A percentile compares a stretch with the other conserved stretches of the same genome.
phyloP scores from a whole-genome alignment of 192 early-diverging fungal genomes.

The Jimgerdemannia flammicorona region DNA sequence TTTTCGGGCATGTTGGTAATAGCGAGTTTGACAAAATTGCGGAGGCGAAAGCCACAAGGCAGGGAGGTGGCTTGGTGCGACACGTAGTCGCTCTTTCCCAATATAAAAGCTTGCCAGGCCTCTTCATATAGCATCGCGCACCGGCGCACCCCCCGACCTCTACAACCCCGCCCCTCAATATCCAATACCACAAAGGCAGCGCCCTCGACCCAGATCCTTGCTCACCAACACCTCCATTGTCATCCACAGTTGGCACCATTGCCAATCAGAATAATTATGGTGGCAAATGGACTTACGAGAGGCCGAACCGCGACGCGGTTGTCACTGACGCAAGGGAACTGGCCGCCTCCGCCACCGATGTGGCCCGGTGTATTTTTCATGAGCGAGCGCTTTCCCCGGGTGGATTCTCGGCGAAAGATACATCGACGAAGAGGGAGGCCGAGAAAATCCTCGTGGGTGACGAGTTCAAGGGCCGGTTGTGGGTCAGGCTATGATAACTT shows the following conservation, averaged over 20 bases:
- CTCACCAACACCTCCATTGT: conserved; percentile 8
- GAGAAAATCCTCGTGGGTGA: conserved; percentile 13
- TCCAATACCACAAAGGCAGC: too few species aligned
- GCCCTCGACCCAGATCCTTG: conserved; percentile 6
- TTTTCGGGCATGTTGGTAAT: too few species aligned
- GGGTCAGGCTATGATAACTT: too few species aligned
- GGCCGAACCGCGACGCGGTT: conserved; percentile 16
- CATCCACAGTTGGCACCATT: conserved; percentile 18
- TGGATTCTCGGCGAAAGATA: conserved; percentile 15
- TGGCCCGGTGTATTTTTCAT: conserved; percentile 23
- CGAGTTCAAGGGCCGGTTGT: too few species aligned
- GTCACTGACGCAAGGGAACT: conserved; percentile 13
- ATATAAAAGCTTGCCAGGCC: too few species aligned
- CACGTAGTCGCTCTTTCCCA: too few species aligned
- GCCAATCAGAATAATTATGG: conserved; percentile 12
- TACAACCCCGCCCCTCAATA: too few species aligned
- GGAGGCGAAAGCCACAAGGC: too few species aligned
- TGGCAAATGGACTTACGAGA: conserved; percentile 9
- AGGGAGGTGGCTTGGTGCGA: too few species aligned
- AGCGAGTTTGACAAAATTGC: too few species aligned
- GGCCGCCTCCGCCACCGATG: conserved; percentile 13
- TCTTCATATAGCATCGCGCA: too few species aligned
- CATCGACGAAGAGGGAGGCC: conserved; percentile 18
- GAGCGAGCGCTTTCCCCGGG: conserved; percentile 13
- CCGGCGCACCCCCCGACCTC: too few species aligned